Evolutionary conservation across 2,329 filamentous ascomycete genomes (phyloP), one percentile per base, ranked within the genome.

Genomic region (Hyphodiscus sp.): DNA sequence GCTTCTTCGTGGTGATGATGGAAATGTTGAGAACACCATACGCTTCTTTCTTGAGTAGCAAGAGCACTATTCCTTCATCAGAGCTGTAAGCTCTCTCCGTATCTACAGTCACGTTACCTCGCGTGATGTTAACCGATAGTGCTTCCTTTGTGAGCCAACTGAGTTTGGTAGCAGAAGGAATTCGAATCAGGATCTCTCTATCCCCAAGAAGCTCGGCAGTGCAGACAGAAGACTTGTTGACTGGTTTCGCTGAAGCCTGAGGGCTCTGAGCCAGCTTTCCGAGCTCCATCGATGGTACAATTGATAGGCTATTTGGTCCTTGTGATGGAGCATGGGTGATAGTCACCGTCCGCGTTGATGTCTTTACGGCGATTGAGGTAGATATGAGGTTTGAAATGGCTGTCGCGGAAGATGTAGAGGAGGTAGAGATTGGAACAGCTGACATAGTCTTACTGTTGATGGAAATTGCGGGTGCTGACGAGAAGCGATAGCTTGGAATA

Each of bases 21-120:
- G 77, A 76, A 45, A 86, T 72, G 50, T 79, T 79, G 49, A 86
- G 67, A 41, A 80, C 66, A 30, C 82, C 83, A 56, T 81, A 70
- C 6, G 80, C 78, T 55, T 86, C 80, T 23, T 74, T 73, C 26
- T 70, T 71, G 3, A 75, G 71, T 26, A 85, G 73, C 54, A 77
- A 73, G n/a, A 69, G 57, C 19, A 68, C 61, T 49, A 68, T 64
- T 23, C 67, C 66, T 41, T 67, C 61, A 30, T 63, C 59, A 16
- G 64, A 64, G 52, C 60, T 68, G 42, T 67, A 69, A 15, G 63
- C 63, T 50, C 63, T 70, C 58, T 75, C 76, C 23, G 76, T 77
- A 50, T 75, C 73, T 47, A 83, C 71, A 38, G 69, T 67, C 33
- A 70, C 62, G 15, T 73, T 70, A 3, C 72, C 76, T 44, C 80